Conservation (phyloP, 2,329 filamentous ascomycete species). For the Fusarium succisae region DNA sequence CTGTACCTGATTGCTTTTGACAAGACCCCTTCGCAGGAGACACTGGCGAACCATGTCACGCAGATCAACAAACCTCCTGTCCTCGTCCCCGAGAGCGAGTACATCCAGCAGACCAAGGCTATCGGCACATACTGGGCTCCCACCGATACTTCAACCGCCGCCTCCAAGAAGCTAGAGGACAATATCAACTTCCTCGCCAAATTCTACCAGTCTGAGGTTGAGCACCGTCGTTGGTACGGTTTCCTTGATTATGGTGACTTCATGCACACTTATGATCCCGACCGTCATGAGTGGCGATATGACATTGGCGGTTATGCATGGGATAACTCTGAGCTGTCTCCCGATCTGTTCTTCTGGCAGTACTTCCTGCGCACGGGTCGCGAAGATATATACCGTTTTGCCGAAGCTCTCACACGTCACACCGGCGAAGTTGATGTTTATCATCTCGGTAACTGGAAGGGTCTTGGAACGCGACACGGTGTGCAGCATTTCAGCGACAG, state of each 20-base stretch:
- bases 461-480: constrained; percentile 69
- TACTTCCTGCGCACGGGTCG: constrained; percentile 69
- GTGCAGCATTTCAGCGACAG: constrained; percentile 70
- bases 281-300: constrained; percentile 70
- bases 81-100: constrained; percentile 57
- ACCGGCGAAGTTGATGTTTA: constrained; percentile 71
- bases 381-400: constrained; percentile 66
- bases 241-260: constrained; percentile 71
- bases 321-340: constrained; percentile 72
- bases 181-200: constrained; percentile 65
- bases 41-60: constrained; percentile 54
- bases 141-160: constrained; percentile 42
- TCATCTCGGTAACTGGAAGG: constrained; percentile 66
- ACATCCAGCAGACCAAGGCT: constrained; percentile 62
- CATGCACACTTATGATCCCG: constrained; percentile 68
- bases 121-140: constrained; percentile 65
- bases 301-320: constrained; percentile 72
- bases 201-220: constrained; percentile 65
- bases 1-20: constrained; percentile 63
- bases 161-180: constrained; percentile 54
- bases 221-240: constrained; percentile 69
- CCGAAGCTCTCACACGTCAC: constrained; percentile 67
- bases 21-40: constrained; percentile 59
- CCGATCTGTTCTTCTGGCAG: constrained; percentile 70
- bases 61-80: constrained; percentile 63